phyloP scores from a whole-genome alignment of 495 filamentous ascomycete species.

The Tetracladium setigerum region DNA sequence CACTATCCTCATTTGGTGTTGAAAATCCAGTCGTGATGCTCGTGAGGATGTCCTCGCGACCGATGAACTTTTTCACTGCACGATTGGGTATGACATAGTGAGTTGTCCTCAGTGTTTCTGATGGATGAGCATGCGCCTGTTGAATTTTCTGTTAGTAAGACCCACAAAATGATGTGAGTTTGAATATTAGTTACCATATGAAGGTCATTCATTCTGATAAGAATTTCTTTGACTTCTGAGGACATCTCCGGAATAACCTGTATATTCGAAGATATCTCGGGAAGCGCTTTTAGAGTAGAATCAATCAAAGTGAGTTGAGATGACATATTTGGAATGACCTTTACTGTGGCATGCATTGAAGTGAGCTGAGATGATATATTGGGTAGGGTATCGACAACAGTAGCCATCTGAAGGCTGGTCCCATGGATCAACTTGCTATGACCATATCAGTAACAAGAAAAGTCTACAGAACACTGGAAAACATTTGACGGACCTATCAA shows the following conservation, averaged over 20 bases:
- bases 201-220: not conserved
- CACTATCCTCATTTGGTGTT: not conserved
- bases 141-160: no score
- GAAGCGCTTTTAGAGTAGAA: no score
- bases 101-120: not conserved
- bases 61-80: constrained; percentile 1
- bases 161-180: no score
- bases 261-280: no score
- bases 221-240: not conserved
- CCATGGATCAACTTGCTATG: no score
- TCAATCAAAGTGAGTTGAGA: no score
- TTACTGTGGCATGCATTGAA: not conserved
- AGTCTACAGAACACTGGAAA: not conserved
- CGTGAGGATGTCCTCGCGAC: not conserved
- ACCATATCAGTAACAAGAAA: no score
- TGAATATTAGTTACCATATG: no score
- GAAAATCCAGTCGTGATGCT: constrained; percentile 3
- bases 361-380: not conserved
- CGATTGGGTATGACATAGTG: constrained; percentile 2
- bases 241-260: not conserved
- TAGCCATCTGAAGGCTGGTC: no score
- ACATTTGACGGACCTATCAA: not conserved
- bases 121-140: no score
- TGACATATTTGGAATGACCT: not conserved
- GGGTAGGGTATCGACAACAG: no score